Base-by-base conservation (phyloP, 2,329 filamentous ascomycete species). In the Nothopassalora personata region DNA sequence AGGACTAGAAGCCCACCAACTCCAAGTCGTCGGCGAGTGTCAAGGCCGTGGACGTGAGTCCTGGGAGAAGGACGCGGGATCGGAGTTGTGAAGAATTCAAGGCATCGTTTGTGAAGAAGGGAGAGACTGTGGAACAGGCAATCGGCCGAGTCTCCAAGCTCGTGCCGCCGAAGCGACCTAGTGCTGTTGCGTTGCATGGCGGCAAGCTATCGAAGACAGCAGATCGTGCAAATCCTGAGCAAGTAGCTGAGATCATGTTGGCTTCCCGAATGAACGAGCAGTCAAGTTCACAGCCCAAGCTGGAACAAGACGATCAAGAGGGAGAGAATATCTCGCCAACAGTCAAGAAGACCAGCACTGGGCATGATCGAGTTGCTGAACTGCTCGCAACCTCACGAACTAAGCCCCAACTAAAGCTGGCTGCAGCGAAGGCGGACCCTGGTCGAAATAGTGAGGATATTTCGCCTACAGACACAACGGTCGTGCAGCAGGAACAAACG, bases 121-220 rank as follows among this genome's bases (percentile, higher is more conserved):
- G 62, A 7, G 58, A 64, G 51, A 60, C 58, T 19, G 58, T 58
- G 8, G 48, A 55, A n/a, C 49, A 64, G 47, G 64, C 64, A 13
- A 61, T 61, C n/a, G 34, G 55, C 27, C 45, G 64, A 47, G 60
- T 61, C 2, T 64, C 60, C 28, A 54, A 46, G 15, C 46, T 66
- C 27, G 52, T 54, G 15, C 43, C 28, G 39, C 64, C 64, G 11
- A 45, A 52, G 46, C 49, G 62, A 50, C 55, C 60, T 18, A 49
- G 4, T 11, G 10, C 10, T 28, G 46, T 19, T 49, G 19, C 27
- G 5, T 28, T 27, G 9, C 8, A 19, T 30, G 15, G 15, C 10
- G n/a, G 11, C 11, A 9, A 27, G 19, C 46, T 19, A 15, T 43
- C n/a, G n/a, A 18, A 15, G 7, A 43, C 18, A 18, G 39, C 4